Evolutionary conservation across 768 basidiomycete genomes (phyloP).

Genomic region (Termitomyces sp.): DNA sequence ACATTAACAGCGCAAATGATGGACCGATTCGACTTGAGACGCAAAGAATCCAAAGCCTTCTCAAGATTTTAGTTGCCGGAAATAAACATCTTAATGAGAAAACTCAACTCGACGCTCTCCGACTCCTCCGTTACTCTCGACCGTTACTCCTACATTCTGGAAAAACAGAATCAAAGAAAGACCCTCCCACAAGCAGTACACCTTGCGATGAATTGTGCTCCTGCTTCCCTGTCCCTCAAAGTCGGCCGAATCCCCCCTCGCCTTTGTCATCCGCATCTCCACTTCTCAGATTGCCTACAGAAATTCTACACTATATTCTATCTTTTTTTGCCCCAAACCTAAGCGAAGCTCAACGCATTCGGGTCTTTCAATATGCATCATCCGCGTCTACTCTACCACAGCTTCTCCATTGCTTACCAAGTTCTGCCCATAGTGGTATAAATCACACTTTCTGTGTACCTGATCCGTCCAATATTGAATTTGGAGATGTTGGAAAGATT

Average conservation of each 20-base stretch:
- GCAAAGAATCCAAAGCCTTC: conserved; percentile 28
- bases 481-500: conserved; percentile 6
- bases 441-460: conserved; percentile 18
- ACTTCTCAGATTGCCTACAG: conserved; percentile 42
- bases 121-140: conserved; percentile 44
- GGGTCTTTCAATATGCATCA: conserved; percentile 47
- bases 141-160: conserved; percentile 38
- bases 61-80: conserved; percentile 27
- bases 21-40: neutral
- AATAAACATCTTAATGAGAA: conserved; percentile 35
- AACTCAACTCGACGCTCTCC: conserved; percentile 40
- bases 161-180: neutral
- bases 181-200: neutral
- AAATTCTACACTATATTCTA: conserved; percentile 53
- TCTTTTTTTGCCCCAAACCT: conserved; percentile 52
- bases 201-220: conserved; percentile 1
- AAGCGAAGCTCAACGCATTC: conserved; percentile 47
- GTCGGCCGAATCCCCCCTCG: neutral
- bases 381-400: conserved; percentile 38
- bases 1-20: conserved; percentile 13
- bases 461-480: conserved; percentile 27
- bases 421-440: neutral
- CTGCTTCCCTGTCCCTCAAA: neutral
- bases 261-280: conserved; percentile 17
- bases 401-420: conserved; percentile 15